phyloP scores from a whole-genome alignment of 2,329 filamentous ascomycete genomes.

The Rugonectria rugulosa region DNA sequence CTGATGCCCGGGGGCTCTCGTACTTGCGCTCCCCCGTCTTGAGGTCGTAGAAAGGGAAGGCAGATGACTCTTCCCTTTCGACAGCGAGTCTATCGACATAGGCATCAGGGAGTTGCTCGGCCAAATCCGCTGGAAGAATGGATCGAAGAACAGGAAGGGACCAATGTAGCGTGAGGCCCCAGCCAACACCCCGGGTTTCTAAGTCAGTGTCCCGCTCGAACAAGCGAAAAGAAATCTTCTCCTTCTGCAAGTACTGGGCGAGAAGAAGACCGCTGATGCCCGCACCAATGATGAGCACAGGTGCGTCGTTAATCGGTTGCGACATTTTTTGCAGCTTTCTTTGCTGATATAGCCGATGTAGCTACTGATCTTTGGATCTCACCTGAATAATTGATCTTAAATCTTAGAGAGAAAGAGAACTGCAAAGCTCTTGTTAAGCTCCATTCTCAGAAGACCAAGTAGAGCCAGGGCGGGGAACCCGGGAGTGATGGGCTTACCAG shows the following conservation, averaged over 20 bases:
- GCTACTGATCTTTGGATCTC: neutral
- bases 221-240: conserved; percentile 52
- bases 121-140: conserved; percentile 57
- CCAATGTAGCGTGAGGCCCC: conserved; percentile 72
- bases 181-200: conserved; percentile 59
- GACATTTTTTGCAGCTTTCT: neutral
- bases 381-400: neutral
- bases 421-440: neutral
- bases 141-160: conserved; percentile 59
- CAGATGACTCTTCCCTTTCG: conserved; percentile 53
- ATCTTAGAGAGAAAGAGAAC: neutral
- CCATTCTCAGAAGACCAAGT: neutral
- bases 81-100: conserved; percentile 63
- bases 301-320: neutral
- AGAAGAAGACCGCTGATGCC: conserved; percentile 49
- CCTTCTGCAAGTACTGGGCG: conserved; percentile 44
- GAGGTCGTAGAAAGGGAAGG: conserved; percentile 65
- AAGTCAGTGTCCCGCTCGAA: conserved; percentile 62
- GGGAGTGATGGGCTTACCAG: neutral
- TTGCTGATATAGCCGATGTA: neutral
- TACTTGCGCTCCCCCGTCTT: conserved; percentile 52
- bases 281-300: conserved; percentile 48
- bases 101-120: conserved; percentile 54
- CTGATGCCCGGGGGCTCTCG: conserved; percentile 52
- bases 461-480: neutral